A percentile compares a stretch with the other conserved stretches of the same genome.
Evolutionary conservation across 345 rosid genomes (phyloP).

Genomic region (Camelina sativa): DNA sequence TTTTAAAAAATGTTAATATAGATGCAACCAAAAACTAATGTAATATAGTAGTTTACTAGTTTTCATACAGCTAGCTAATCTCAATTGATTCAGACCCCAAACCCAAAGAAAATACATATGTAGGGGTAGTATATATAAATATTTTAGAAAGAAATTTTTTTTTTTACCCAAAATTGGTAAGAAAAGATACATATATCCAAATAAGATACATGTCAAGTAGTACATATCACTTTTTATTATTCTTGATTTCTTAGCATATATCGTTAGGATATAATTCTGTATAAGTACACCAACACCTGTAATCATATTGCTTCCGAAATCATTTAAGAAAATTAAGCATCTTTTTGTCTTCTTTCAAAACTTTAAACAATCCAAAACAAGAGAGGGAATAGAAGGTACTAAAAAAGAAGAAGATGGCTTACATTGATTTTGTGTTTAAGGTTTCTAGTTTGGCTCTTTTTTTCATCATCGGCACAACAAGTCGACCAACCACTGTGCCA

Average conservation of each 20-base stretch:
- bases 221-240: neutral
- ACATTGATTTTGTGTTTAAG: neutral
- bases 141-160: neutral
- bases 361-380: neutral
- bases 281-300: neutral
- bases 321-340: neutral
- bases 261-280: neutral
- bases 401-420: neutral
- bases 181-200: no score
- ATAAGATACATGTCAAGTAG: no score
- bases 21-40: no score
- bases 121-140: neutral
- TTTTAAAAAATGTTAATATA: no score
- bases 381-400: neutral
- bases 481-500: neutral
- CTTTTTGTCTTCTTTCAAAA: neutral
- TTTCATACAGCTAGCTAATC: no score
- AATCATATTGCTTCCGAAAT: neutral
- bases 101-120: no score
- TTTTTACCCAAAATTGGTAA: slow-evolving; percentile 9
- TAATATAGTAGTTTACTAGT: no score
- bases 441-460: neutral
- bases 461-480: neutral
- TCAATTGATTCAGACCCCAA: no score
- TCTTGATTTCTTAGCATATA: neutral